Conservation (phyloP, 495 filamentous ascomycete genomes). For the Stereocaulon alpinum region DNA sequence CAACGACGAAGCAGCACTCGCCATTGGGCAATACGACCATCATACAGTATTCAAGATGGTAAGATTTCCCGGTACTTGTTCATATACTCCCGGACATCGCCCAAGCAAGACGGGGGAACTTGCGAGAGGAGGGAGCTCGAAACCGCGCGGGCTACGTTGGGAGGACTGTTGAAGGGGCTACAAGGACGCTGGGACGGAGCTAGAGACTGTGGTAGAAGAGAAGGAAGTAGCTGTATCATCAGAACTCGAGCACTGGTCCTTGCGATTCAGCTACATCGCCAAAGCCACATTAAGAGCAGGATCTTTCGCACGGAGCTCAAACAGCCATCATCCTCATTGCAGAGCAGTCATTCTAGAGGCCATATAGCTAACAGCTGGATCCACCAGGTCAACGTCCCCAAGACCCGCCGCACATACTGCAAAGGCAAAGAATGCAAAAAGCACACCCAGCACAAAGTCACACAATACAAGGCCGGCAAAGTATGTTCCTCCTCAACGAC, state of each 20-base stretch:
- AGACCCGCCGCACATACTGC: constrained; percentile 90
- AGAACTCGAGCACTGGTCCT: not conserved
- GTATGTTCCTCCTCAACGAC: constrained; percentile 29
- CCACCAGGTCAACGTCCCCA: constrained; percentile 43
- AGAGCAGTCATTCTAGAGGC: not conserved
- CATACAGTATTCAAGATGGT: constrained; percentile 50
- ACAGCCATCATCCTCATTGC: not conserved
- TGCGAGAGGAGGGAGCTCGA: not conserved
- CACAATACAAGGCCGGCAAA: constrained; percentile 96
- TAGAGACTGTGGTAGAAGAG: not conserved
- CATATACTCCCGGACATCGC: not conserved
- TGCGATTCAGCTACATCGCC: not conserved
- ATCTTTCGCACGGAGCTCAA: not conserved
- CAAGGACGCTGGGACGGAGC: not conserved
- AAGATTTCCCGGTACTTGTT: constrained; percentile 25
- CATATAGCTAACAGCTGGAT: constrained; percentile 17
- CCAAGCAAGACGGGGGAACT: not conserved
- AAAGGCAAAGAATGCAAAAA: constrained; percentile 80
- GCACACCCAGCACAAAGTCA: constrained; percentile 42
- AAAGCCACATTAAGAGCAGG: not conserved
- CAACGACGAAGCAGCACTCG: constrained; percentile 16
- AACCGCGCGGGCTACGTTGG: not conserved
- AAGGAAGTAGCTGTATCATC: not conserved
- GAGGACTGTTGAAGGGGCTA: not conserved
- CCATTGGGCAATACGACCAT: not conserved